Evolutionary conservation across 306 rosid genomes (phyloP), one percentile per base, ranked within the genome.

Genomic region (Fragaria nilgerrensis): DNA sequence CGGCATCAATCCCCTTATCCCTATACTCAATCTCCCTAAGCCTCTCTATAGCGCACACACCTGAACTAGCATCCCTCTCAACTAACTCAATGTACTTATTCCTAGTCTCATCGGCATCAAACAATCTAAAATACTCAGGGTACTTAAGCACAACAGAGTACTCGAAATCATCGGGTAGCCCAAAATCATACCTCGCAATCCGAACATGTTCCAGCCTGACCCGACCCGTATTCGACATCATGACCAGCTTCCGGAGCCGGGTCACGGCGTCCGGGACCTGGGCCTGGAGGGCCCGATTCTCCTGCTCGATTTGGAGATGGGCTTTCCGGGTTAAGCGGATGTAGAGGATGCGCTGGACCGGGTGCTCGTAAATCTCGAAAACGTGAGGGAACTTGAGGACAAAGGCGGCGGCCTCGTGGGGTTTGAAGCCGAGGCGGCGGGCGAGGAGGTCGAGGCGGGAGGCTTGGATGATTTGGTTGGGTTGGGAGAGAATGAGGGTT

Each of bases 321-420:
- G 97, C 91, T 68, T 81, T 88, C 6, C 97, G 91, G 71, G 96
- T 86, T 16, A 92, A 72, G 16, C 97, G 86, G 82, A 92, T 90
- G 68, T 82, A 92, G 67, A 92, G 91, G 62, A 95, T 82, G 65
- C 97, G 87, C 79, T 90, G 97, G 44, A 92, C 96, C 0, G 97
- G 97, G 82, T 95, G 98, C 81, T 95, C 96, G 67, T 88, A 95
- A 61, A 95, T 77, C 44, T 94, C 96, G 25, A 94, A 92, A 0
- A 94, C 88, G 63, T 92, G 95, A 1, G 98, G 96, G 82, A 92
- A 94, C 67, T 92, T 94, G 70, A 94, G 93, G 7, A 92, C 32
- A 73, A 92, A 94, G 20, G 89, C 88, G 11, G 92, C 89, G 5
- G 89, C 82, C 59, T 92, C 89, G 74, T 85, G 68, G 70, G 87